Base-by-base conservation (phyloP, 2,329 filamentous ascomycete species). In the Dothiorella sarmentorum region DNA sequence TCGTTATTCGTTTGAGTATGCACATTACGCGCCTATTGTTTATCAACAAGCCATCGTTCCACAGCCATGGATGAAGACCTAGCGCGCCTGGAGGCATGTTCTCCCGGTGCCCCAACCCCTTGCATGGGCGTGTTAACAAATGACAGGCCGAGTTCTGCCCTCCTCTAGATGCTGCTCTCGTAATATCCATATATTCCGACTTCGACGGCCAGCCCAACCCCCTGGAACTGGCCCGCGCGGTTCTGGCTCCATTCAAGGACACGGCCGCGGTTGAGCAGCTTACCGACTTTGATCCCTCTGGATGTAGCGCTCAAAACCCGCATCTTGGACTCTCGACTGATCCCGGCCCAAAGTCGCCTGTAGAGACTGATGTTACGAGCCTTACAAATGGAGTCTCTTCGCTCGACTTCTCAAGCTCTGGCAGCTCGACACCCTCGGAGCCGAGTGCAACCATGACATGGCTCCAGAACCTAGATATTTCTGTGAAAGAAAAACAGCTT, bases 281-380 rank as follows among this genome's bases (percentile, higher is more conserved):
- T 15, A 85, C 84, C 9, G 86, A 85, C 0, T 96, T 96, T 68
- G 90, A 94, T 64, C 84, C 89, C 0, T 90, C 88, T 29, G 90
- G 88, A 2, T 83, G 87, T 24, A 82, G 85, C 26, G 82, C 80
- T 11, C 62, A 35, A 65, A 44, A 67, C 66, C 4, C 66, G 61
- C 42, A 62, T 61, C n/a, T n/a, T n/a, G 15, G 60, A 59, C 33
- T 29, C 10, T 20, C 5, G 15, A 9, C 24, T 7, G 20, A 20
- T 11, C 51, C 66, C 67, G 42, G 57, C 61, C 27, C 61, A 59
- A 43, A 43, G 29, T 38, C 65, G 24, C 80, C 80, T 7, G 73
- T 75, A 22, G 72, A 76, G 33, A 83, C 82, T 1, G 80, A 83
- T 52, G 62, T 74, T 15, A 81, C 79, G 10, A 80, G 76, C 49